Percentiles rank a stretch among this genome's conserved stretches.
Conservation (phyloP, 2,329 filamentous ascomycete species). For the Fusarium coicis region DNA sequence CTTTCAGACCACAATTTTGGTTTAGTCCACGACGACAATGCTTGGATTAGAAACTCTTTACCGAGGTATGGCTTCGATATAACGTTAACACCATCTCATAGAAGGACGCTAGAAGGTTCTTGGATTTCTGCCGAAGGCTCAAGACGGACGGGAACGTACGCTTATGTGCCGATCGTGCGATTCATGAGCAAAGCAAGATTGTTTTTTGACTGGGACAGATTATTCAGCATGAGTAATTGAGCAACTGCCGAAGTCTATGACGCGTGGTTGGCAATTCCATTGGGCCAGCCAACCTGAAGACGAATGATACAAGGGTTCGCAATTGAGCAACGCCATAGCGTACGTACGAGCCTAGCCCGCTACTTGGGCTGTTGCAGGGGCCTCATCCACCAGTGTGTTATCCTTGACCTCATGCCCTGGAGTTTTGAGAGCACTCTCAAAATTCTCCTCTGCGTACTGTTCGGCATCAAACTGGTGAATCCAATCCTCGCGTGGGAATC, state of each 20-base stretch:
- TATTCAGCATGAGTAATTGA: slow-evolving; percentile 6
- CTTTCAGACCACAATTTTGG: slow-evolving; percentile 2
- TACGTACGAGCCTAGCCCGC: not conserved
- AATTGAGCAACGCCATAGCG: no score
- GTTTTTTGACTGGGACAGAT: not conserved
- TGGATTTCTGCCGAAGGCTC: not conserved
- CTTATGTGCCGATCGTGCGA: not conserved
- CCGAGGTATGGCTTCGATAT: not conserved
- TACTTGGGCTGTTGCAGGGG: not conserved
- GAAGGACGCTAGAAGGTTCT: not conserved
- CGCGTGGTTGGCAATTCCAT: not conserved
- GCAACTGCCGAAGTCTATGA: slow-evolving; percentile 2
- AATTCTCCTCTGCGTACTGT: slow-evolving; percentile 31
- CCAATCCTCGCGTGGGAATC: slow-evolving; percentile 34
- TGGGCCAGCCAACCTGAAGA: not conserved
- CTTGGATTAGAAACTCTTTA: not conserved
- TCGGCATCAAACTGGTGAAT: slow-evolving; percentile 39
- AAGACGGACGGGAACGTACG: not conserved
- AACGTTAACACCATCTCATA: not conserved
- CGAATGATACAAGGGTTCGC: not conserved
- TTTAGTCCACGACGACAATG: not conserved
- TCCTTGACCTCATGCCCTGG: not conserved
- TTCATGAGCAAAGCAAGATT: not conserved
- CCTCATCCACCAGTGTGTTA: not conserved
- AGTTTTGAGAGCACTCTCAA: slow-evolving; percentile 4